Base-by-base conservation (phyloP, 1,284 basidiomycete genomes). In the Moesziomyces globuligerus region DNA sequence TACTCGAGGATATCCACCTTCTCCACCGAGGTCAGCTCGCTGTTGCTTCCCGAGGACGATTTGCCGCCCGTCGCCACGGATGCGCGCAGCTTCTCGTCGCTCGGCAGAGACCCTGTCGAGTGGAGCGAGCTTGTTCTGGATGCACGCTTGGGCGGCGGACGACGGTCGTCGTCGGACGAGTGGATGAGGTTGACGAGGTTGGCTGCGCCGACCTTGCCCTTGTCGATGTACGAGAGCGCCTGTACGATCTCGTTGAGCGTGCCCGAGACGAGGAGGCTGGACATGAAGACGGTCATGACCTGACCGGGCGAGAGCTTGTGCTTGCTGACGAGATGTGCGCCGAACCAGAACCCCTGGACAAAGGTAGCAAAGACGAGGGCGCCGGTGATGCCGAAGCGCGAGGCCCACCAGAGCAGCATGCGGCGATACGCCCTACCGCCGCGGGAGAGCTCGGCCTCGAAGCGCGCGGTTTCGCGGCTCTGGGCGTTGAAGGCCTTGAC, bases 261-360 rank as follows among this genome's bases (percentile, higher is more conserved):
- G 76, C 87, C 89, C 4, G 90, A 90, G 0, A 92, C 93, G 55
- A 97, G 90, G 42, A 98, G 85, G 80, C 92, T 93, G 0, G 94
- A 92, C 93, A 94, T 98, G 83, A 98, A 98, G 43, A 95, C 93
- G 26, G 91, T 90, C 89, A 94, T 94, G 68, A 98, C 91, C 46
- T 90, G 87, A 4, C 91, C 92, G 0, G 90, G 85, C 1, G 84
- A 85, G 48, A 89, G 86, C 58, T 86, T 88, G 5, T 90, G 90
- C 18, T 89, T 86, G 23, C 88, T 85, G 13, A 98, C 92, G 49
- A 97, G 87, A 78, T 91, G 90, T 3, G 90, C 88, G 13, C 95
- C 96, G 81, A 91, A 98, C 92, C 94, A 97, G 84, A 98, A 98
- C 1, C 91, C 94, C 78, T 94, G 91, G 10, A 98, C 92, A 84